Conservation (phyloP, 2,329 filamentous ascomycete genomes). For the Berkeleyomyces rouxiae region DNA sequence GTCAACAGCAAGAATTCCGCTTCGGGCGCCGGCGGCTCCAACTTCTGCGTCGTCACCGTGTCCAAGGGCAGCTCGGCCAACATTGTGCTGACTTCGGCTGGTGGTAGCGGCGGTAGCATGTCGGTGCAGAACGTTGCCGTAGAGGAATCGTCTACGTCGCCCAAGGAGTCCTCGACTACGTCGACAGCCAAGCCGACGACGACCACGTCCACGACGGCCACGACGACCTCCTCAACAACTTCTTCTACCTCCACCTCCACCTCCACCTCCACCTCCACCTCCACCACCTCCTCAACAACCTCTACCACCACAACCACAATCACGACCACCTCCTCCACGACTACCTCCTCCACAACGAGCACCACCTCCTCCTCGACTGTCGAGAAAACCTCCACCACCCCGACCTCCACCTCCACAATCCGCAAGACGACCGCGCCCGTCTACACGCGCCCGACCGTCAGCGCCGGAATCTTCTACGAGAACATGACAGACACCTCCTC, state of each 20-base stretch:
- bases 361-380: constrained; percentile 14
- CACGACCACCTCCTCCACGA: constrained; percentile 9
- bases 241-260: constrained; percentile 20
- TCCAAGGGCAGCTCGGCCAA: constrained; percentile 47
- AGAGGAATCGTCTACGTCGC: background rate
- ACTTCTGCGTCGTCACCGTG: constrained; percentile 65
- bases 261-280: constrained; percentile 13
- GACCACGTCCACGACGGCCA: constrained; percentile 12
- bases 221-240: constrained; percentile 14
- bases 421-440: constrained; percentile 15
- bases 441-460: constrained; percentile 18
- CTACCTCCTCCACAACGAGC: background rate
- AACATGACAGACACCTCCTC: constrained; percentile 23
- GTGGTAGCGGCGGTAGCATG: constrained; percentile 23
- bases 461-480: constrained; percentile 38
- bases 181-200: constrained; percentile 15
- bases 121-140: background rate
- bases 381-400: constrained; percentile 11
- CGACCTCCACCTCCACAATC: constrained; percentile 15
- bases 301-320: constrained; percentile 8
- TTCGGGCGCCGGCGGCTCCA: constrained; percentile 48
- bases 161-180: constrained; percentile 11
- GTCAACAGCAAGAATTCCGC: constrained; percentile 39
- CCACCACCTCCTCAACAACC: constrained; percentile 11
- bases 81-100: constrained; percentile 43